Evolutionary conservation across 2,329 filamentous ascomycete species (phyloP).

Genomic region (Drechslerella dactyloides): DNA sequence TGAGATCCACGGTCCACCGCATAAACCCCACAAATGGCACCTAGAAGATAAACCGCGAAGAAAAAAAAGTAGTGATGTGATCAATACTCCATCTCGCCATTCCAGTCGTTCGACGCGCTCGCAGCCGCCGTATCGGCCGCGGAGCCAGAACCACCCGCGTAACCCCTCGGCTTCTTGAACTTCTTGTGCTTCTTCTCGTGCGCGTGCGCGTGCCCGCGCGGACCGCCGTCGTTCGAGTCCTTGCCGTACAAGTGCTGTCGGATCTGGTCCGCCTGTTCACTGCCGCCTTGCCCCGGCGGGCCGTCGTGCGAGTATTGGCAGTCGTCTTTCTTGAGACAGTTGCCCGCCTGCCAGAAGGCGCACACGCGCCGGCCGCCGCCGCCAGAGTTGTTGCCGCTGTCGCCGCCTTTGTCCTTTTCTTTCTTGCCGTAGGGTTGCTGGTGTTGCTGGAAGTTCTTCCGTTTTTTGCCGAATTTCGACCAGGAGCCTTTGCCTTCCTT

Average conservation of each 20-base stretch:
- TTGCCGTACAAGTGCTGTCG: conserved; percentile 46
- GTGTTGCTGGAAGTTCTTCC: conserved; percentile 40
- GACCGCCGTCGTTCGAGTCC: too few relatives aligned
- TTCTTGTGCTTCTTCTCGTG: conserved; percentile 50
- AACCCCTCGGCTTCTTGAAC: conserved; percentile 38
- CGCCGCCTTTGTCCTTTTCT: conserved; percentile 20
- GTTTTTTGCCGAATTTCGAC: conserved; percentile 49
- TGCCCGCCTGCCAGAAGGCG: conserved; percentile 49
- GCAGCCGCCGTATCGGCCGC: conserved; percentile 50
- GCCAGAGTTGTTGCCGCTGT: too few relatives aligned
- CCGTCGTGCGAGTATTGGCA: conserved; percentile 50
- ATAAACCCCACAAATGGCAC: too few relatives aligned
- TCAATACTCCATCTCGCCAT: conserved; percentile 50
- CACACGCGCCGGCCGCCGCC: conserved; percentile 34
- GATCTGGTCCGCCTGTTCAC: conserved; percentile 48
- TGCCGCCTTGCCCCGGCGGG: conserved; percentile 42
- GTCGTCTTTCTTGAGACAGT: conserved; percentile 45
- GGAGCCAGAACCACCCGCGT: conserved; percentile 34
- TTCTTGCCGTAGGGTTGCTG: conserved; percentile 46
- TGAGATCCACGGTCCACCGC: background rate
- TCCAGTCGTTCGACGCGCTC: conserved; percentile 49
- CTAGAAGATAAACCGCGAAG: too few relatives aligned
- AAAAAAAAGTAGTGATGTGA: too few relatives aligned
- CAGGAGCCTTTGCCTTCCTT: conserved; percentile 47
- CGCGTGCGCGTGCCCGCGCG: conserved; percentile 8